Conservation (phyloP, 1,284 basidiomycete species). For the Tilletia walkeri region DNA sequence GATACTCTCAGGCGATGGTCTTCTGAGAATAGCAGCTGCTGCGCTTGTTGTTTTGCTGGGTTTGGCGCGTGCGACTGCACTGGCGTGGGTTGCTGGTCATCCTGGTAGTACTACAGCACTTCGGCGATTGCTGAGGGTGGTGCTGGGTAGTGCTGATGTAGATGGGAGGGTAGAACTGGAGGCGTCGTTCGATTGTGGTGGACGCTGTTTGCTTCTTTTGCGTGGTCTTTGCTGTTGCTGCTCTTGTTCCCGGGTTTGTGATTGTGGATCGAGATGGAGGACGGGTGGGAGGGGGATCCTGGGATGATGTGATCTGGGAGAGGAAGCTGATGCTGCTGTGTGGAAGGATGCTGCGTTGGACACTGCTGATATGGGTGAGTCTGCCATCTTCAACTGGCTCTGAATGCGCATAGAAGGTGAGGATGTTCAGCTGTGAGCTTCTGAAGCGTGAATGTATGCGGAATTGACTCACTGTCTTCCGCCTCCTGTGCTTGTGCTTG, state of each 20-base stretch:
- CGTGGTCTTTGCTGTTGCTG: neutral
- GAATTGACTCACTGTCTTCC: too few relatives aligned
- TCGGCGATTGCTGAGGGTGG: neutral
- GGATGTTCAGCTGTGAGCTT: neutral
- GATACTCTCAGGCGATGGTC: neutral
- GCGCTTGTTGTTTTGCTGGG: slow-evolving; percentile 4
- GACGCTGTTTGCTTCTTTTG: slow-evolving; percentile 6
- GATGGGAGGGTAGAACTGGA: neutral
- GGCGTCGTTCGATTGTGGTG: neutral
- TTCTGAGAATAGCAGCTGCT: neutral
- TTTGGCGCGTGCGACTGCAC: neutral
- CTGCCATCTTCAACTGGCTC: neutral
- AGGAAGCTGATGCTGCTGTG: neutral
- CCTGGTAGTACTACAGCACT: too few relatives aligned
- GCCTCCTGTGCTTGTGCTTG: too few relatives aligned
- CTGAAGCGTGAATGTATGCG: neutral
- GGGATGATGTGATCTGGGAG: neutral
- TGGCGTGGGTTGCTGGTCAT: neutral
- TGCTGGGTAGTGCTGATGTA: neutral
- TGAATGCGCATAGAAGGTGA: neutral
- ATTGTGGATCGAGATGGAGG: neutral
- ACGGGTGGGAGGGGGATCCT: neutral
- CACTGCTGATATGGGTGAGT: slow-evolving; percentile 2
- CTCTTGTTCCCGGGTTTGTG: neutral
- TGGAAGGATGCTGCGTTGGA: slow-evolving; percentile 2